Evolutionary conservation across 441 rosid genomes (phyloP).

Genomic region (Erysimum pusillum): DNA sequence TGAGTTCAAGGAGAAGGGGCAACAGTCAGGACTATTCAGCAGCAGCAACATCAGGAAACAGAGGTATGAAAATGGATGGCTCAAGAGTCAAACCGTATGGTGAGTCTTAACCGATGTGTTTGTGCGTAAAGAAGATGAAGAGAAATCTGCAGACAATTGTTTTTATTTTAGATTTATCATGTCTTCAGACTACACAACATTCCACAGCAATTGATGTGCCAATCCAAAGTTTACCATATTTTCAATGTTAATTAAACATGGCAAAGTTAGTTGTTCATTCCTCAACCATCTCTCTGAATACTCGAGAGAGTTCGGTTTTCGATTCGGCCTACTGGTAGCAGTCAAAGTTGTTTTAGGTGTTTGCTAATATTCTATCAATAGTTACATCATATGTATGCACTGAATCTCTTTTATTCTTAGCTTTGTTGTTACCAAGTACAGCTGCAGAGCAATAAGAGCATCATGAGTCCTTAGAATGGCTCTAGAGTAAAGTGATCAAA

Average conservation of each 20-base stretch:
- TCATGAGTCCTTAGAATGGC: conserved; percentile 20
- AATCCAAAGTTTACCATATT: too few relatives aligned
- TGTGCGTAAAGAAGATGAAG: not conserved
- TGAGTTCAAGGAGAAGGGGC: not conserved
- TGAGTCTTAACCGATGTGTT: not conserved
- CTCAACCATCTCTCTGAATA: too few relatives aligned
- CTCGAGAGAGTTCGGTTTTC: too few relatives aligned
- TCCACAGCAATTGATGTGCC: too few relatives aligned
- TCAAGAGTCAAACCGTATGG: not conserved
- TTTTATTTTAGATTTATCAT: too few relatives aligned
- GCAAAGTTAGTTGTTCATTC: too few relatives aligned
- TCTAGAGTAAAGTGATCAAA: conserved; percentile 8
- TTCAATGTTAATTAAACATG: too few relatives aligned
- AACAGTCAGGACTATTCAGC: not conserved
- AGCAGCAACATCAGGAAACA: not conserved
- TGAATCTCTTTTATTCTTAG: conserved; percentile 18
- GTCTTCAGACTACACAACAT: too few relatives aligned
- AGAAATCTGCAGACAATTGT: not conserved
- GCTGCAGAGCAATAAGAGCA: conserved; percentile 12
- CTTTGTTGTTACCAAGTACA: conserved; percentile 12
- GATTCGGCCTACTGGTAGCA: too few relatives aligned
- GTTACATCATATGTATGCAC: not conserved
- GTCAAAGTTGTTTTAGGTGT: not conserved
- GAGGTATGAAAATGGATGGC: not conserved
- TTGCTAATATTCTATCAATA: not conserved